phyloP scores from a whole-genome alignment of 371 early-diverging fungal species.

The Mucor piriformis region DNA sequence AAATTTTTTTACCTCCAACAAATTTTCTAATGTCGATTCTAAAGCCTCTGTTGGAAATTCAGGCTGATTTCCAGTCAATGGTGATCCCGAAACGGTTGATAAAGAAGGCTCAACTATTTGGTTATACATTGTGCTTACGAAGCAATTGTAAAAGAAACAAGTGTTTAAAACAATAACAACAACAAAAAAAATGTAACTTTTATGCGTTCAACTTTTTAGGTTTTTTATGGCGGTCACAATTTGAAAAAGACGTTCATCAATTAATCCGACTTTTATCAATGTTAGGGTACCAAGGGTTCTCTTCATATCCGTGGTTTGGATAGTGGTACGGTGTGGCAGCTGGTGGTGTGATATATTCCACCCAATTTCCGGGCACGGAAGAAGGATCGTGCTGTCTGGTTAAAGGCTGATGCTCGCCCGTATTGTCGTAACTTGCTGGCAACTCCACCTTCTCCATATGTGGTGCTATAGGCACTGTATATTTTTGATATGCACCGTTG shows the following conservation, averaged over 20 bases:
- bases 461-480: conserved; percentile 6
- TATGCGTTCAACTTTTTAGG: too few relatives aligned
- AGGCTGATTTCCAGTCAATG: not conserved
- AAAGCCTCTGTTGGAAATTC: not conserved
- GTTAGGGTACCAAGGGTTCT: not conserved
- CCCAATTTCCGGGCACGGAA: not conserved
- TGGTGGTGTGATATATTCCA: not conserved
- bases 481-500: conserved; percentile 1
- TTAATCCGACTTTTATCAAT: not conserved
- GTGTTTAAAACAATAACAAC: not conserved
- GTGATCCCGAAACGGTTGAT: not conserved
- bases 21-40: conserved; percentile 1
- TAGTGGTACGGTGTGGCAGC: not conserved
- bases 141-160: too few relatives aligned
- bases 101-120: not conserved
- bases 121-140: not conserved
- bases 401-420: not conserved
- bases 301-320: not conserved
- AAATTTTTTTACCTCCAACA: conserved; percentile 2
- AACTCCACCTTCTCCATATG: conserved; percentile 4
- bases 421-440: conserved; percentile 8
- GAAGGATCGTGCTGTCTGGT: not conserved
- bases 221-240: too few relatives aligned
- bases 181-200: not conserved
- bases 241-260: too few relatives aligned